A percentile compares a stretch with the other conserved stretches of the same genome.
Evolutionary conservation across 2,329 filamentous ascomycete species (phyloP).

Genomic region (Paecilomyces formosus): DNA sequence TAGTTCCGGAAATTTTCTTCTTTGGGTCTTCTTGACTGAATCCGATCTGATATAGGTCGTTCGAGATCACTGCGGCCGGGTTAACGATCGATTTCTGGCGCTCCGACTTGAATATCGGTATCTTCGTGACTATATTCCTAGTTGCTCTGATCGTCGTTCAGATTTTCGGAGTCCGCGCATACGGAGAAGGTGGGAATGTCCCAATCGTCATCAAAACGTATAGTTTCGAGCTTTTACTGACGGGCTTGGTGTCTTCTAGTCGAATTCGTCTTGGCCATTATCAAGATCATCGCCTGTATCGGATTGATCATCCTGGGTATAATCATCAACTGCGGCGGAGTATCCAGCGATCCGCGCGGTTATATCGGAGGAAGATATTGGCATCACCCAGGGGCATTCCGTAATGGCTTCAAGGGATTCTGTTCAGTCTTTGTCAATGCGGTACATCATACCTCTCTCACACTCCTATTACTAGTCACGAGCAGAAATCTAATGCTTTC

Average conservation of each 20-base stretch:
- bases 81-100: constrained; percentile 50
- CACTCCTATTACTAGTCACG: no score
- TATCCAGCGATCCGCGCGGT: constrained; percentile 28
- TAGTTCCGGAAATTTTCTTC: neutral
- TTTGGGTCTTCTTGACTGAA: neutral
- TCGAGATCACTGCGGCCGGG: constrained; percentile 61
- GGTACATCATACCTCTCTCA: constrained; percentile 12
- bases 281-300: constrained; percentile 52
- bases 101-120: constrained; percentile 42
- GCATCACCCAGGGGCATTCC: constrained; percentile 36
- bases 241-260: constrained; percentile 33
- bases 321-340: constrained; percentile 45
- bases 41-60: constrained; percentile 36
- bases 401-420: constrained; percentile 44
- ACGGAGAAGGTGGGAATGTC: constrained; percentile 17
- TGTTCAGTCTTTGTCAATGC: constrained; percentile 51
- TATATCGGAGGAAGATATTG: constrained; percentile 29
- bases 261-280: constrained; percentile 50
- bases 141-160: constrained; percentile 46
- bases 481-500: neutral
- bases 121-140: constrained; percentile 53
- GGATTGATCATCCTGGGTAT: constrained; percentile 72
- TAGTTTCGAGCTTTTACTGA: no score
- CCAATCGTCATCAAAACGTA: neutral
- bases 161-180: constrained; percentile 50